Base-by-base conservation (phyloP, 257 asterid species). In the Solanum medicagineum region DNA sequence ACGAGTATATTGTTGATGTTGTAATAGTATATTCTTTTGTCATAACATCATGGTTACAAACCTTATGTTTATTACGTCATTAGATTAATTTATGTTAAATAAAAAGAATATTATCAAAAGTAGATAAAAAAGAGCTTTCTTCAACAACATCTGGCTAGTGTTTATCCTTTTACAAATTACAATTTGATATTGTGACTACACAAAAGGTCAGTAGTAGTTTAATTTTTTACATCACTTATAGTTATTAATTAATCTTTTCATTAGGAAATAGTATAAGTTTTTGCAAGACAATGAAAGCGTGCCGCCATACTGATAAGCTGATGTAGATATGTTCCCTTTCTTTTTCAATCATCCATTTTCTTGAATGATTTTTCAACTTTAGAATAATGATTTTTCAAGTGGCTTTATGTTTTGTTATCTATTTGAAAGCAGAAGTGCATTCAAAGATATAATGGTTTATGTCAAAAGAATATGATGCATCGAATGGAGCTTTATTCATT, bases 111-210 rank as follows among this genome's bases (percentile, higher is more conserved):
- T 40, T 44, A 84, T 57, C n/a, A 9, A 86, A 84, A 83, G 86
- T 85, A 86, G 85, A 84, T 83, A 87, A 82, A 77, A 83, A 65
- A 85, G 86, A 82, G 90, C 87, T 85, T 86, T 86, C 88, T 86
- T 86, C 88, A 87, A 89, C 87, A 86, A 91, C 74, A 29, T 29
- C 74, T 66, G 47, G 24, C 74, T 68, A 7, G 49, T 68, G 75
- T 4, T 32, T 68, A 68, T 68, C 75, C 75, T 16, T 32, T 73
- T 73, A 44, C 80, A 20, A 42, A 44, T 54, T 44, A 42, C 6
- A 71, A 71, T 20, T 71, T 29, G 32, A 71, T 53, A 70, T 70
- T 70, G 80, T 17, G 80, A 40, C 80, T 42, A 9, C 53, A 70
- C 26, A 70, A 70, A 70, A 17, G 26, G 29, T 70, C 49, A 70